Conservation (phyloP, 352 stramenopile genomes). For the Elongisporangium undulatum region DNA sequence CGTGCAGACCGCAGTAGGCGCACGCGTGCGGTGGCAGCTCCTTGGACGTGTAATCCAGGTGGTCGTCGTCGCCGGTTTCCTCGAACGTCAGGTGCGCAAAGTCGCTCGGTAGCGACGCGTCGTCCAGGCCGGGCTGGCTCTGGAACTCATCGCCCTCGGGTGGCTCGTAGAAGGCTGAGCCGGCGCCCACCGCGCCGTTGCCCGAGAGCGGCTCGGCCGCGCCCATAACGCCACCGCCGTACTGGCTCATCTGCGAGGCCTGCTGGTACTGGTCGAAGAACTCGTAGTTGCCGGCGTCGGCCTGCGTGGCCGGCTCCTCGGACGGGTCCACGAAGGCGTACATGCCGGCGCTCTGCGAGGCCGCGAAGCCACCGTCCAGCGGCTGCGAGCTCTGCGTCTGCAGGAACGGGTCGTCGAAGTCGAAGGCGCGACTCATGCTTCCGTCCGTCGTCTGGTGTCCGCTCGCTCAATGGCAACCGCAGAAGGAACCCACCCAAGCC, state of each 20-base stretch:
- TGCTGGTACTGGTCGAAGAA: slow-evolving; percentile 69
- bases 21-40: slow-evolving; percentile 91
- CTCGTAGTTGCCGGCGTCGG: slow-evolving; percentile 22
- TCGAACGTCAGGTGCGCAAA: slow-evolving; percentile 71
- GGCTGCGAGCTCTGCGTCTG: slow-evolving; percentile 34
- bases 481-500: not conserved
- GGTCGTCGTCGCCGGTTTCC: slow-evolving; percentile 64
- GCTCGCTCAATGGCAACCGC: not conserved
- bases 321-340: slow-evolving; percentile 72
- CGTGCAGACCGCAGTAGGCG: slow-evolving; percentile 97
- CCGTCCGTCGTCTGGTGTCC: not conserved
- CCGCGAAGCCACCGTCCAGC: slow-evolving; percentile 42
- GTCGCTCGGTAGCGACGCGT: slow-evolving; percentile 31
- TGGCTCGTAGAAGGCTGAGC: slow-evolving; percentile 10
- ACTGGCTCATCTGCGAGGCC: slow-evolving; percentile 4
- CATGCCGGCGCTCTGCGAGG: slow-evolving; percentile 32
- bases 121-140: slow-evolving; percentile 26
- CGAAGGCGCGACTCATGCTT: slow-evolving; percentile 40
- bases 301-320: slow-evolving; percentile 29
- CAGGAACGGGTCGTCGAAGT: slow-evolving; percentile 50
- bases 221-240: not conserved
- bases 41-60: slow-evolving; percentile 56
- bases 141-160: slow-evolving; percentile 22
- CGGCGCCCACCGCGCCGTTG: slow-evolving; percentile 3
- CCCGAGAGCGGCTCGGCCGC: slow-evolving; percentile 1